Percentiles rank a stretch among this genome's conserved stretches.
Conservation (phyloP, 768 basidiomycete genomes). For the Sarcomyxa edulis region DNA sequence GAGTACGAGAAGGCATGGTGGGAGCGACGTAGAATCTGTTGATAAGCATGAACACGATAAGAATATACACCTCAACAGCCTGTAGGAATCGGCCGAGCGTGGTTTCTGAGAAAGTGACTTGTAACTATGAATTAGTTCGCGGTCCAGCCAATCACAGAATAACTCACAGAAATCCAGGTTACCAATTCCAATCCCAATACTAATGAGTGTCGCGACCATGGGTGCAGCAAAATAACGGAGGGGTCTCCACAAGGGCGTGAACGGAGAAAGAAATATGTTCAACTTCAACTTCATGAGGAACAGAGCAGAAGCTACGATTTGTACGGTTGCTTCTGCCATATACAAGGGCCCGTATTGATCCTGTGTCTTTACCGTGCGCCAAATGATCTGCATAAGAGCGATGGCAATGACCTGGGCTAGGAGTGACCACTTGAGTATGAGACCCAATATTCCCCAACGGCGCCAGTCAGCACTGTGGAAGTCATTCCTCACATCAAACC, state of each 20-base stretch:
- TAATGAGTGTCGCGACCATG: conserved; percentile 47
- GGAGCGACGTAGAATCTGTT: conserved; percentile 27
- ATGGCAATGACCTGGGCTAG: conserved; percentile 40
- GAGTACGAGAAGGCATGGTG: conserved; percentile 1
- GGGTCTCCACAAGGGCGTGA: conserved; percentile 33
- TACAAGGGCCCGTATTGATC: conserved; percentile 42
- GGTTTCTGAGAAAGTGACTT: conserved; percentile 70
- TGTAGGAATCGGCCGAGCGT: conserved; percentile 63
- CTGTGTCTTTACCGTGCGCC: conserved; percentile 45
- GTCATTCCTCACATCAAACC: conserved; percentile 14
- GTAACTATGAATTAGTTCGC: conserved; percentile 4
- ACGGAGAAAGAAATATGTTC: conserved; percentile 45
- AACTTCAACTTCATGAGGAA: conserved; percentile 60
- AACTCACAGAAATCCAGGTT: conserved; percentile 55
- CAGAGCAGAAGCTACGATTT: conserved; percentile 52
- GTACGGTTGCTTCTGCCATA: conserved; percentile 48
- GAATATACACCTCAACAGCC: conserved; percentile 56
- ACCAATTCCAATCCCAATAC: conserved; percentile 47
- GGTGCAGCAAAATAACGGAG: conserved; percentile 43
- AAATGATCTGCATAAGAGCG: conserved; percentile 55
- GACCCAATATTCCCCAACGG: conserved; percentile 56
- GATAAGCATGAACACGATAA: conserved; percentile 55
- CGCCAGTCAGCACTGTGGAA: conserved; percentile 60
- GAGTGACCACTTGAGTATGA: conserved; percentile 45
- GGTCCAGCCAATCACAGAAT: not conserved